A percentile compares a stretch with the other conserved stretches of the same genome.
Evolutionary conservation across 139 green algal species (phyloP).

Genomic region (Ulvella scutata): DNA sequence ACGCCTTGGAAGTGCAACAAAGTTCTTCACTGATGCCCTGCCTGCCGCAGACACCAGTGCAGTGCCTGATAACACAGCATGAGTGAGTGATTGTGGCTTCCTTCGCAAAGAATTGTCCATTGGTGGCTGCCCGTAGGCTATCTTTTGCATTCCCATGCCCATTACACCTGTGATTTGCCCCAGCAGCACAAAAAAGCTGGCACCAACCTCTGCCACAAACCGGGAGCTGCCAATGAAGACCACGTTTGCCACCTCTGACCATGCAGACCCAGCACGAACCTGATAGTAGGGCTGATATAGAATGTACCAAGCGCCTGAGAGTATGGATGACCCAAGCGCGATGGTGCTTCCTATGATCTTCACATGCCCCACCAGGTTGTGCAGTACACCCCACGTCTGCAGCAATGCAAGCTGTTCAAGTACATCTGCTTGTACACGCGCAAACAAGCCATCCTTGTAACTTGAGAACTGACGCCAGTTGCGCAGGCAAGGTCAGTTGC

Average conservation of each 20-base stretch:
- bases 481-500: too few species aligned
- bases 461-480: too few species aligned
- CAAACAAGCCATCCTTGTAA: too few species aligned
- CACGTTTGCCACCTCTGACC: not conserved
- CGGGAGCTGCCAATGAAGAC: not conserved
- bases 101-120: not conserved
- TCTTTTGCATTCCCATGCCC: not conserved
- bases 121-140: not conserved
- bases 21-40: not conserved
- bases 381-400: not conserved
- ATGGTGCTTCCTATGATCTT: slow-evolving; percentile 2
- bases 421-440: not conserved
- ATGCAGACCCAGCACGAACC: not conserved
- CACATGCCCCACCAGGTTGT: not conserved
- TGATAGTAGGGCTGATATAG: not conserved
- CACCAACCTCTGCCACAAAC: not conserved
- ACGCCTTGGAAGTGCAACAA: not conserved
- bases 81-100: not conserved
- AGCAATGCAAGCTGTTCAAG: not conserved
- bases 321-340: not conserved
- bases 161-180: not conserved
- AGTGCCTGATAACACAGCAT: not conserved
- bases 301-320: not conserved
- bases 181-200: not conserved
- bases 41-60: not conserved